Evolutionary conservation across 2,329 filamentous ascomycete genomes (phyloP).

Genomic region (Ramularia collo-cygni): DNA sequence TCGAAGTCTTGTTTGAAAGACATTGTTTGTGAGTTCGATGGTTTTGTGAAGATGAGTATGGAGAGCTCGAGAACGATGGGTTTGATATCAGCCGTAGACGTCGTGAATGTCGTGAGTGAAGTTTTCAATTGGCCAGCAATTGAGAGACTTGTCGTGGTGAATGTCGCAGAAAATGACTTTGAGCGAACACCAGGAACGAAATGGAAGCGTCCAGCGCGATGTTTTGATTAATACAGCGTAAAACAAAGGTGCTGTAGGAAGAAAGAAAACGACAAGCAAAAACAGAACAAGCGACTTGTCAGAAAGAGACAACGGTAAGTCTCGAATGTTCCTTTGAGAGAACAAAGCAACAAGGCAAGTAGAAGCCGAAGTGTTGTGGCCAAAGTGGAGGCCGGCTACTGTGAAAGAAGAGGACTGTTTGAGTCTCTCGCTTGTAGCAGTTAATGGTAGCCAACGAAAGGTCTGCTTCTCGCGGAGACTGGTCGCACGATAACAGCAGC

Average conservation of each 20-base stretch:
- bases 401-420: background rate
- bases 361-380: conserved; percentile 1
- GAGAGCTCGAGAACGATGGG: conserved; percentile 1
- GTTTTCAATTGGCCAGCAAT: conserved; percentile 7
- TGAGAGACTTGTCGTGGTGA: conserved; percentile 9
- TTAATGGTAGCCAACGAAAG: conserved; percentile 3
- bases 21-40: conserved; percentile 14
- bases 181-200: conserved; percentile 4
- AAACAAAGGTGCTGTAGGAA: conserved; percentile 8
- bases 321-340: conserved; percentile 4
- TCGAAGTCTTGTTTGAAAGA: conserved; percentile 28
- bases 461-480: background rate
- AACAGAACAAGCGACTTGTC: conserved; percentile 8
- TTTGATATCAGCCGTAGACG: conserved; percentile 5
- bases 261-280: conserved; percentile 9
- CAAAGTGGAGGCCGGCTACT: conserved; percentile 2
- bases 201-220: conserved; percentile 10
- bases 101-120: conserved; percentile 13
- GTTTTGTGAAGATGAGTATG: conserved; percentile 1
- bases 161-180: conserved; percentile 7
- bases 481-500: background rate
- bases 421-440: conserved; percentile 2
- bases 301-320: conserved; percentile 5
- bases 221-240: background rate
- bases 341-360: background rate